phyloP scores from a whole-genome alignment of 352 stramenopile species.

The Pythium periplocum region DNA sequence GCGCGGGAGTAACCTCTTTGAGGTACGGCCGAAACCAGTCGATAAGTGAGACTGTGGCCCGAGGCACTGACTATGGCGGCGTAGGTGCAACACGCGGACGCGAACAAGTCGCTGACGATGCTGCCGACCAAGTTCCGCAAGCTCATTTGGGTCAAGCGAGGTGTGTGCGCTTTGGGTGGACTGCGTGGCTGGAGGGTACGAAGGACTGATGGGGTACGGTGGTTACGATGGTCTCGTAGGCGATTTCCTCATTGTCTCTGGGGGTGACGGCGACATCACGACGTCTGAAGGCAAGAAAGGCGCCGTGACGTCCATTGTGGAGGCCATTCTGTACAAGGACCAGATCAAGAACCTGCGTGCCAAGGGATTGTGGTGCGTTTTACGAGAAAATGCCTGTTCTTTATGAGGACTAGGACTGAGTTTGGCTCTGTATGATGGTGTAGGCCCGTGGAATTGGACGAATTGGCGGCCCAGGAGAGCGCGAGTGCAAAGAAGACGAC shows the following conservation, averaged over 20 bases:
- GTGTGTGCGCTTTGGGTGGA: conserved; percentile 10
- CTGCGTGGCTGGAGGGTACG: no score
- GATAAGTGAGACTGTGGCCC: not conserved
- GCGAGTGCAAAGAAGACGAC: not conserved
- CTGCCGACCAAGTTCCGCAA: conserved; percentile 98
- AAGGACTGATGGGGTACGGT: not conserved
- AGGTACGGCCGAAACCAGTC: conserved; percentile 56
- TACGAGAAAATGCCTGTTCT: no score
- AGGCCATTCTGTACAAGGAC: conserved; percentile 98
- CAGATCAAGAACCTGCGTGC: conserved; percentile 97
- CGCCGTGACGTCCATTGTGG: conserved; percentile 88
- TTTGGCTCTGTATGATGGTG: not conserved
- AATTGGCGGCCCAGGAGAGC: conserved; percentile 15
- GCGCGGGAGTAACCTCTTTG: conserved; percentile 95
- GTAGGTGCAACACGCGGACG: conserved; percentile 60
- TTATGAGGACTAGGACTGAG: no score
- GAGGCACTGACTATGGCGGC: not conserved
- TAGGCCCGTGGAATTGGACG: conserved; percentile 60
- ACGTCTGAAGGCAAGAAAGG: conserved; percentile 83
- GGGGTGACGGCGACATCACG: conserved; percentile 60
- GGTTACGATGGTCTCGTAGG: conserved; percentile 26
- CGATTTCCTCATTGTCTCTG: conserved; percentile 94
- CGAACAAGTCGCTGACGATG: conserved; percentile 85
- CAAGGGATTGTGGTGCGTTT: conserved; percentile 87
- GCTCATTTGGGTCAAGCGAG: conserved; percentile 97